Conservation (phyloP, 352 stramenopile species). For the Blastocystis hominis region DNA sequence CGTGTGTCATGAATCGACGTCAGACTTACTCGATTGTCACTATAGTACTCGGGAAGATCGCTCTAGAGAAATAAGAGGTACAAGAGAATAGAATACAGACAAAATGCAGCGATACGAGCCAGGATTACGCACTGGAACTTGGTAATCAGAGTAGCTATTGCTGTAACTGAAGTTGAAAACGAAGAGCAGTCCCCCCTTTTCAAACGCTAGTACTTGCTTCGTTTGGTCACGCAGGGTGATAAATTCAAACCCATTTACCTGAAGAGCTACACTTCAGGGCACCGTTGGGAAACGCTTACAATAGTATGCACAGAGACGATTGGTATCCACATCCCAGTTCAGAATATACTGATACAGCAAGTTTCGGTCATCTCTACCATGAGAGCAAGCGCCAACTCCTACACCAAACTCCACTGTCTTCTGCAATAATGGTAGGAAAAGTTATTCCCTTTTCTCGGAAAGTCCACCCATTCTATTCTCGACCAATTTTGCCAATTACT, state of each 20-base stretch:
- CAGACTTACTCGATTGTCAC: slow-evolving; percentile 32
- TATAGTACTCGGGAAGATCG: slow-evolving; percentile 42
- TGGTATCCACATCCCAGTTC: slow-evolving; percentile 56
- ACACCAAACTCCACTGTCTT: slow-evolving; percentile 59
- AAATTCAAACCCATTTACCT: slow-evolving; percentile 34
- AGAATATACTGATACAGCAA: slow-evolving; percentile 59
- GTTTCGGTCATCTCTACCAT: slow-evolving; percentile 47
- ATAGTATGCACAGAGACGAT: slow-evolving; percentile 48
- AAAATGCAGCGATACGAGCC: slow-evolving; percentile 47
- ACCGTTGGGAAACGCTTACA: neutral
- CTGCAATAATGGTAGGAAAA: slow-evolving; percentile 59
- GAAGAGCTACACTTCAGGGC: neutral
- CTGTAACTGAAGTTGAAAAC: slow-evolving; percentile 59
- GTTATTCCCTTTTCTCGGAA: slow-evolving; percentile 59
- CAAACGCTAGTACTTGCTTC: slow-evolving; percentile 59
- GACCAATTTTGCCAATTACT: neutral
- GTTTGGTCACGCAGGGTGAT: slow-evolving; percentile 58
- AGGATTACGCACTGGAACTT: slow-evolving; percentile 11
- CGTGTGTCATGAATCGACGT: neutral
- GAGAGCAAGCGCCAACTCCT: neutral
- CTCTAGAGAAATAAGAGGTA: neutral
- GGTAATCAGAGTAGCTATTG: slow-evolving; percentile 58
- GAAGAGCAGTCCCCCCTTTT: slow-evolving; percentile 59
- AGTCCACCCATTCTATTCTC: slow-evolving; percentile 60
- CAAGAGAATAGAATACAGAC: neutral